Evolutionary conservation across 2,329 filamentous ascomycete species (phyloP).

Genomic region (Ophiocordyceps camponoti-floridani): DNA sequence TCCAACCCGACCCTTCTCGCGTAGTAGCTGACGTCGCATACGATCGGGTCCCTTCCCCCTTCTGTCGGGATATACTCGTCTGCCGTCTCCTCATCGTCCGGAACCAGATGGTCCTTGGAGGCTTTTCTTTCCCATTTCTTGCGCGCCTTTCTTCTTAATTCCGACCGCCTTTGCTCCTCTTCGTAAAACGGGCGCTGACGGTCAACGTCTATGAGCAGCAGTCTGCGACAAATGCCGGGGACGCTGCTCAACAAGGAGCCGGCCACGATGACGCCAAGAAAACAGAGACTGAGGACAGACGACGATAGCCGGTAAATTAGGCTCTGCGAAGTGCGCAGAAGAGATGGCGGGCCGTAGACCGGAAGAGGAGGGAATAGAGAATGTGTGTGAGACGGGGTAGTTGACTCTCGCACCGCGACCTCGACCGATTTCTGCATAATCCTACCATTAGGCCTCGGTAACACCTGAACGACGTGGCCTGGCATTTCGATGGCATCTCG

Average conservation of each 20-base stretch:
- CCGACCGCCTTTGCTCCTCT: constrained; percentile 48
- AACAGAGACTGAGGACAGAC: constrained; percentile 59
- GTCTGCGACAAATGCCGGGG: constrained; percentile 30
- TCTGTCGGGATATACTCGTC: constrained; percentile 57
- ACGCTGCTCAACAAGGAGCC: constrained; percentile 55
- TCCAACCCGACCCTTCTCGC: constrained; percentile 76
- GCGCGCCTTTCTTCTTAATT: constrained; percentile 37
- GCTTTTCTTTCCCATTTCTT: constrained; percentile 40
- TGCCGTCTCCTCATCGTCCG: constrained; percentile 23
- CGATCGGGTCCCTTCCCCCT: constrained; percentile 60
- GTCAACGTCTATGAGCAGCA: constrained; percentile 43
- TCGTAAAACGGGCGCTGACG: constrained; percentile 47
- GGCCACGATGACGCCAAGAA: constrained; percentile 58
- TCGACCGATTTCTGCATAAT: constrained; percentile 25
- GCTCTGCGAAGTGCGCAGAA: constrained; percentile 47
- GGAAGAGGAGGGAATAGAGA: constrained; percentile 74
- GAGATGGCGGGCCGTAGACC: constrained; percentile 58
- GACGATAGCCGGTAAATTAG: constrained; percentile 47
- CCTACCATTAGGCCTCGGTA: constrained; percentile 13
- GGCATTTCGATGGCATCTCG: too few species aligned
- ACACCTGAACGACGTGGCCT: constrained; percentile 7
- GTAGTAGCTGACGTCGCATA: constrained; percentile 72
- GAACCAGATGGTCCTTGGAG: constrained; percentile 15
- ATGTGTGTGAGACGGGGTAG: constrained; percentile 53
- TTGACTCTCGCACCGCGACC: constrained; percentile 24